Percentiles rank a stretch among this genome's conserved stretches.
phyloP scores from a whole-genome alignment of 805 yeast species.

The Pichia manshurica region DNA sequence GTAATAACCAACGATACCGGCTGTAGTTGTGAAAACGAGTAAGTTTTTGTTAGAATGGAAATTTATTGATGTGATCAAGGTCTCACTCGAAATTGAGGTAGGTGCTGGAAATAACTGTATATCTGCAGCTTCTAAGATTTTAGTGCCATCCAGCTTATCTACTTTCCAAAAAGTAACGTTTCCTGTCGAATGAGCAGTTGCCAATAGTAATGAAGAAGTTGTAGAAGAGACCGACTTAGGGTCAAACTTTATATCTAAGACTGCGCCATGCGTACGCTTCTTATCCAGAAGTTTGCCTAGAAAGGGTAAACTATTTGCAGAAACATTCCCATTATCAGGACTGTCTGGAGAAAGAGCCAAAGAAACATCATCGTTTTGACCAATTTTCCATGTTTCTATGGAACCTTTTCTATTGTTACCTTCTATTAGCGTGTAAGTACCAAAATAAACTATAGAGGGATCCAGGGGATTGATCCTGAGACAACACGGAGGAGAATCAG shows the following conservation, averaged over 20 bases:
- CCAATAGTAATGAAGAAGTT: slow-evolving; percentile 39
- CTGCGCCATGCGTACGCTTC: slow-evolving; percentile 48
- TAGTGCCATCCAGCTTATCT: slow-evolving; percentile 16
- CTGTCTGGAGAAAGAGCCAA: not conserved
- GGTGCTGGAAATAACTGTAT: slow-evolving; percentile 41
- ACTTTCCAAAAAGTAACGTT: slow-evolving; percentile 58
- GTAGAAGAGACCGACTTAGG: slow-evolving; percentile 30
- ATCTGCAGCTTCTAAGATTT: slow-evolving; percentile 26
- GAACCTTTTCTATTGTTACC: slow-evolving; percentile 61
- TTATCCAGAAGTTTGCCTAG: slow-evolving; percentile 13
- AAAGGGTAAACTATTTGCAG: not conserved
- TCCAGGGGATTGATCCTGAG: slow-evolving; percentile 53
- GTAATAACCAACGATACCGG: slow-evolving; percentile 48
- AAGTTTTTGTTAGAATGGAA: slow-evolving; percentile 41
- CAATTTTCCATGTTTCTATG: slow-evolving; percentile 36
- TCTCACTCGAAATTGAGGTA: slow-evolving; percentile 21
- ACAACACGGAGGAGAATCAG: slow-evolving; percentile 80
- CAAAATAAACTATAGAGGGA: slow-evolving; percentile 48
- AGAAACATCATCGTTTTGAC: not conserved
- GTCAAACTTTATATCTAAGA: slow-evolving; percentile 69
- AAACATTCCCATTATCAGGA: slow-evolving; percentile 11
- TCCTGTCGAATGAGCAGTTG: slow-evolving; percentile 80
- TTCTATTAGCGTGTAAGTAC: slow-evolving; percentile 73
- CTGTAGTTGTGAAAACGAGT: slow-evolving; percentile 57
- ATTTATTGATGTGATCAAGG: slow-evolving; percentile 58